Evolutionary conservation across 2,329 filamentous ascomycete species (phyloP), one percentile per base, ranked within the genome.

Genomic region (Xylariaceae sp.): DNA sequence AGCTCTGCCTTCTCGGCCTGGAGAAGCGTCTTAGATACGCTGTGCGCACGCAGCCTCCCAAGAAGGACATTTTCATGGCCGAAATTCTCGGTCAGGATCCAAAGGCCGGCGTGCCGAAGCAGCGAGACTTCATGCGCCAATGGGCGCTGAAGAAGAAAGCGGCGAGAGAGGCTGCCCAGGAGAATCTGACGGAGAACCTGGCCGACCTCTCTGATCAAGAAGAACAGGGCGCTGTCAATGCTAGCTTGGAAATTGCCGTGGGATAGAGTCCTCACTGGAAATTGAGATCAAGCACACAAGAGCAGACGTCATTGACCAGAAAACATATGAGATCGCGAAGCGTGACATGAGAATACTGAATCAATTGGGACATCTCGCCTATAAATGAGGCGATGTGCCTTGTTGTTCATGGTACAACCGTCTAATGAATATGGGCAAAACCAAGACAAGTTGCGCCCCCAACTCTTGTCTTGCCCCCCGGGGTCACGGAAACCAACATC

Each of bases 1-100:
- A 96, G 73, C 85, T 86, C 56, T 80, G 82, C 9, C 78, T 96
- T 45, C 88, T 95, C 67, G 81, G 86, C 59, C 76, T 96, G n/a
- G 82, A 87, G 60, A 85, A 89, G 67, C 84, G 92, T 57, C 77
- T 97, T 11, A 75, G 85, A 51, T 86, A 88, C 70, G 82, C 84
- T 2, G 86, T 93, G 52, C 81, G 91, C 53, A 89, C 88, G 9
- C 82, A 81, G 65, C 79, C 77, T 53, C 78, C 77, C 9, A 84
- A 80, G 68, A 78, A 77, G 60, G 80, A 76, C 64, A 77, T 84
- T 3, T 84, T 81, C 64, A 78, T 79, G 48, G 11, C 48, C 15
- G 58, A 62, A 7, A 5, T 34, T 39, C 39, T 9, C 34, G 48
- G 49, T 17, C 37, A 45, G 1, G 56, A 48, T 70, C 64, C 60